These are phyloP conservation scores for Saccharomyces hybrid DNA, from an alignment of 1,139 yeast species.

Conservation along the genomic window DNA sequence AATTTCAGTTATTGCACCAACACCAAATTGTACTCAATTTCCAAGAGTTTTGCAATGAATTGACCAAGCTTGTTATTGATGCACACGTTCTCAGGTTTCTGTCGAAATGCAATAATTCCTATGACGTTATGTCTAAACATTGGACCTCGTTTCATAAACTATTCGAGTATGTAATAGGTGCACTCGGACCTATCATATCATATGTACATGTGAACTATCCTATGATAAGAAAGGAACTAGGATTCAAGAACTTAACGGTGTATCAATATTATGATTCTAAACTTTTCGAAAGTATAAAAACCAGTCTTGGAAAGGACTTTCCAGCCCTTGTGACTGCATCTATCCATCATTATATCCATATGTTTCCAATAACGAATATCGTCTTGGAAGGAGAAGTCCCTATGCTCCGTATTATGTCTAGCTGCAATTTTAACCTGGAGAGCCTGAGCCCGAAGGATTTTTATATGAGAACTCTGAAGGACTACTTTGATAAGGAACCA, in stretches of 20 bases:
- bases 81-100: not conserved
- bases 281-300: not conserved
- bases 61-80: not conserved
- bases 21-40: not conserved
- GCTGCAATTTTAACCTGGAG: not conserved
- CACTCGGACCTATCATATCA: slow-evolving; percentile 1
- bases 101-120: not conserved
- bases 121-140: not conserved
- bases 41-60: not conserved
- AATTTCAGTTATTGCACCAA: not conserved
- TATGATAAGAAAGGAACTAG: not conserved
- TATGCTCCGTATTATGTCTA: not conserved
- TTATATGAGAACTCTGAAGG: not conserved
- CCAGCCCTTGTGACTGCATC: not conserved
- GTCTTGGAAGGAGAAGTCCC: not conserved
- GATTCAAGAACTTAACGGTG: not conserved
- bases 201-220: slow-evolving; percentile 1
- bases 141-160: slow-evolving; percentile 2
- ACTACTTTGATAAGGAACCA: not conserved
- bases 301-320: not conserved
- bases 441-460: not conserved
- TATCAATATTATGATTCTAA: not conserved
- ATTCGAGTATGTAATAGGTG: not conserved
- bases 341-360: not conserved
- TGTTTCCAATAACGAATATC: not conserved